Evolutionary conservation across 2,329 filamentous ascomycete genomes (phyloP).

Genomic region (Sporothrix schenckii): DNA sequence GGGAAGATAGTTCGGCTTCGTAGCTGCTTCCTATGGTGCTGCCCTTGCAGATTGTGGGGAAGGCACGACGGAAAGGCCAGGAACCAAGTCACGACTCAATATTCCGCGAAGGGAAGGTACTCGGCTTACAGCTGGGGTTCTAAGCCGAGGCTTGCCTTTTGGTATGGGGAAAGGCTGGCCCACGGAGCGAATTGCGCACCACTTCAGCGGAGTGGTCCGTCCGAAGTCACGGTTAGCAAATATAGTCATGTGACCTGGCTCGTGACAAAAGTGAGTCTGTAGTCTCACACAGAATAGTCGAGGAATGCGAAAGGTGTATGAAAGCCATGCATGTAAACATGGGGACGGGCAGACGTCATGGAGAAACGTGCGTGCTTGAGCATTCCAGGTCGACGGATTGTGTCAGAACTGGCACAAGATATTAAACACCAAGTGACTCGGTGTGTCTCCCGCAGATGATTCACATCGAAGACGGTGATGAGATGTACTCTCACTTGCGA

Average conservation of each 20-base stretch:
- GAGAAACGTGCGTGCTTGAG: too few relatives aligned
- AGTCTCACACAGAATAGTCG: too few relatives aligned
- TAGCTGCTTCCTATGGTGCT: background rate
- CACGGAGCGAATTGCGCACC: constrained; percentile 4
- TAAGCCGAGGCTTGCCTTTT: constrained; percentile 21
- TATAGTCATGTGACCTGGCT: constrained; percentile 14
- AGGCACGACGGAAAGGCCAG: background rate
- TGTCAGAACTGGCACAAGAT: background rate
- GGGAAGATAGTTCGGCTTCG: constrained; percentile 15
- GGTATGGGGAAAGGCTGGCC: background rate
- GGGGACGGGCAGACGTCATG: too few relatives aligned
- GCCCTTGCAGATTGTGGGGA: constrained; percentile 14
- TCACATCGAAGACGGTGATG: too few relatives aligned
- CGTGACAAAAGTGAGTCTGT: background rate
- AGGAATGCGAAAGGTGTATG: too few relatives aligned
- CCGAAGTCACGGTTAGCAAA: background rate
- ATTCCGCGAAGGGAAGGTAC: constrained; percentile 18
- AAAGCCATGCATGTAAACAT: too few relatives aligned
- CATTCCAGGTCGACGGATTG: background rate
- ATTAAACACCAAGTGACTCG: background rate
- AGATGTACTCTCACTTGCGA: background rate
- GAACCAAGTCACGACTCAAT: constrained; percentile 17
- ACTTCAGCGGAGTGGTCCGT: constrained; percentile 17
- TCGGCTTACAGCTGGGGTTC: constrained; percentile 26
- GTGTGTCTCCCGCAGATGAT: background rate